Conservation (phyloP, 768 basidiomycete genomes). For the Hydnomerulius pinastri region DNA sequence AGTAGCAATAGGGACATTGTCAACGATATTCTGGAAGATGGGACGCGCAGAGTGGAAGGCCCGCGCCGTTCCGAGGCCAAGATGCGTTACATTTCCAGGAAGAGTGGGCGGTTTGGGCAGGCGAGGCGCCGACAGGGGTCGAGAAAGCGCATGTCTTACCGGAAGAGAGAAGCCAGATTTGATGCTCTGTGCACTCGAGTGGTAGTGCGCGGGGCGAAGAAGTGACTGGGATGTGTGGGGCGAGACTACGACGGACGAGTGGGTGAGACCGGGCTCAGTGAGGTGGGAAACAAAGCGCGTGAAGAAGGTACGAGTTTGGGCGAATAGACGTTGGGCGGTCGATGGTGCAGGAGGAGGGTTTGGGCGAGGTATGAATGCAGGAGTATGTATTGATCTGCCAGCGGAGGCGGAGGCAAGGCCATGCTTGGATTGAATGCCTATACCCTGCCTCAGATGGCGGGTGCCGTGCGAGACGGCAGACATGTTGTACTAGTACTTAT, state of each 20-base stretch:
- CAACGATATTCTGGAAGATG: conserved; percentile 76
- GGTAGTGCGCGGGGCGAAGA: conserved; percentile 14
- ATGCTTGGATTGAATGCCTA: conserved; percentile 12
- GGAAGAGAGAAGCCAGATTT: conserved; percentile 59
- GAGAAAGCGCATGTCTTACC: conserved; percentile 51
- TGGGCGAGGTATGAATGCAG: conserved; percentile 39
- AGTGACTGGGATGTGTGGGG: conserved; percentile 7
- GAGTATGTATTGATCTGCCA: conserved; percentile 48
- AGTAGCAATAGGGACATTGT: conserved; percentile 77
- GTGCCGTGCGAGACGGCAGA: conserved; percentile 24
- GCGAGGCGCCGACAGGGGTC: conserved; percentile 46
- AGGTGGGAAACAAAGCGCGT: conserved; percentile 57
- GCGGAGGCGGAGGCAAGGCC: neutral
- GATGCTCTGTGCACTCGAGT: conserved; percentile 39
- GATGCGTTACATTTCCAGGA: conserved; percentile 55
- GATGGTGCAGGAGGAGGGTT: conserved; percentile 32
- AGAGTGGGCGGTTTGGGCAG: conserved; percentile 58
- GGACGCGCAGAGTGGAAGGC: conserved; percentile 75
- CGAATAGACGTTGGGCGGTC: conserved; percentile 47
- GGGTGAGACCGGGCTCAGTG: conserved; percentile 52
- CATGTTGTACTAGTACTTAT: conserved; percentile 15
- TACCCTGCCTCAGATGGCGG: conserved; percentile 28
- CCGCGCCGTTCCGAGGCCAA: conserved; percentile 76
- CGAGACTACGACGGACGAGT: conserved; percentile 27
- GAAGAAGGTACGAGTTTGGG: conserved; percentile 55